A percentile compares a stretch with the other conserved stretches of the same genome.
Evolutionary conservation across 345 rosid species (phyloP).

Genomic region (Arabidopsis arenosa): DNA sequence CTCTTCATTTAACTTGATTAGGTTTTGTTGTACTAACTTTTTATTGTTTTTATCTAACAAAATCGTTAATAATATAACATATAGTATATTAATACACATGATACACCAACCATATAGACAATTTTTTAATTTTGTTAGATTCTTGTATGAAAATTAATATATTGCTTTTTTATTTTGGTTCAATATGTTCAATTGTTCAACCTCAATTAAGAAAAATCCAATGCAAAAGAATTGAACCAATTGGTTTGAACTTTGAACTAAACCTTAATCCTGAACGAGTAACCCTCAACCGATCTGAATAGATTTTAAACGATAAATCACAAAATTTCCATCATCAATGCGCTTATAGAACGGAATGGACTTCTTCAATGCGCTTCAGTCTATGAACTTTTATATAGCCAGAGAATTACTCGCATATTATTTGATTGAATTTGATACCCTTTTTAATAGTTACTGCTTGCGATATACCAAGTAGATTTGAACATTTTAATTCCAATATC

Average conservation of each 20-base stretch:
- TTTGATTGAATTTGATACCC: too few species aligned
- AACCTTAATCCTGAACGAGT: conserved; percentile 1
- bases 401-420: too few species aligned
- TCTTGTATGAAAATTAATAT: conserved; percentile 11
- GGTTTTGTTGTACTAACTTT: conserved; percentile 43
- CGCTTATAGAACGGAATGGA: too few species aligned
- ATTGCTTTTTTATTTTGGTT: conserved; percentile 6
- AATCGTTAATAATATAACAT: neutral
- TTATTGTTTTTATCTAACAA: neutral
- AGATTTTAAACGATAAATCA: too few species aligned
- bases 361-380: too few species aligned
- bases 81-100: neutral
- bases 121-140: neutral
- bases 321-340: too few species aligned
- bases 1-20: conserved; percentile 41
- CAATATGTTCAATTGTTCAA: neutral
- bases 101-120: neutral
- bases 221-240: neutral
- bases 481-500: neutral
- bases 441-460: neutral
- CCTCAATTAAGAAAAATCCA: neutral
- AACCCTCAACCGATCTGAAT: neutral
- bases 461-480: neutral
- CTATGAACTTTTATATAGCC: too few species aligned
- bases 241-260: neutral